Base-by-base conservation (phyloP, 495 filamentous ascomycete genomes). In the Aspergillus ostianus region DNA sequence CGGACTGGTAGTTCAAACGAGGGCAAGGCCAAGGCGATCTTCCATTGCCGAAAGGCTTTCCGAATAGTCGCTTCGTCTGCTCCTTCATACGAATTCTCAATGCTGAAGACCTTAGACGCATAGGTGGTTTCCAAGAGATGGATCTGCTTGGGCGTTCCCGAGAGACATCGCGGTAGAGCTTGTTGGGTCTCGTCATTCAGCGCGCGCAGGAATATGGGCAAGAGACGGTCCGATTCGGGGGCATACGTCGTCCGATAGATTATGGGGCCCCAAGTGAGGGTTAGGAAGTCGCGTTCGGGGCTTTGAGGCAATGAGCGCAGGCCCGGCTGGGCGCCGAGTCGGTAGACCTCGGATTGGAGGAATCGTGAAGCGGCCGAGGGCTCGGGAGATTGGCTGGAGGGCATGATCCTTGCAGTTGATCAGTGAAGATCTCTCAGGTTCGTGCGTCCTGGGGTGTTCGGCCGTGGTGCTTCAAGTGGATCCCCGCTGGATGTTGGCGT, bases 251-350 rank as follows among this genome's bases (percentile, higher is more conserved):
- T 73, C 21, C 67, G 65, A 47, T 69, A 73, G 45, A 72, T 47
- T 13, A 73, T 41, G 10, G 67, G 69, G 0, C 71, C 71, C 71
- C 71, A 73, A 49, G 67, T 67, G 6, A 70, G 50, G 17, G 66
- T 59, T 13, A 74, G 50, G 45, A 72, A 74, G 13, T 72, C 71
- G 8, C 69, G 67, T 30, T 64, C 58, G 8, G 63, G 64, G 18
- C 66, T 54, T 44, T 61, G 66, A 7, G 69, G 69, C 10, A 70
- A 49, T 1, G 63, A 69, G 45, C 69, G 63, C 6, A 73, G 50
- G 6, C 71, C 71, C 10, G 66, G 67, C 17, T 60, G 60, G 17
- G 64, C 48, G 10, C 66, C 71, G 10, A 72, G 63, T 58, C 63
- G 57, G 36, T 63, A 72, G 29, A 73, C 68, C 60, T 73, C 69